These are phyloP conservation scores for Plantago elongata DNA, from an alignment of 257 asterid genomes.

Conservation along the genomic window DNA sequence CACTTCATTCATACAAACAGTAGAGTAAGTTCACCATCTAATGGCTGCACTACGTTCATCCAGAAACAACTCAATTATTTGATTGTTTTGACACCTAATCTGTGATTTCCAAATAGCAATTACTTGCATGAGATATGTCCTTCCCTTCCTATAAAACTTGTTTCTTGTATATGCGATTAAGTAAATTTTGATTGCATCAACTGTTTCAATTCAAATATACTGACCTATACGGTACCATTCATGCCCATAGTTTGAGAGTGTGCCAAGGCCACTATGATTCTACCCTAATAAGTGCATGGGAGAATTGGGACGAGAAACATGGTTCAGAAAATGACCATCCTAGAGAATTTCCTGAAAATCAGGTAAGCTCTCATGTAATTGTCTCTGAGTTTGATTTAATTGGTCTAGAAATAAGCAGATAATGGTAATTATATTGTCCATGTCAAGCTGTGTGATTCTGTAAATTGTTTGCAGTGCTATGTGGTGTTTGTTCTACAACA, in stretches of 20 bases:
- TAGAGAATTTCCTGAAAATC: conserved; percentile 64
- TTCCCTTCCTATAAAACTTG: background rate
- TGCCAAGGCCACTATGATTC: conserved; percentile 83
- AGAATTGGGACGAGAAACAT: conserved; percentile 75
- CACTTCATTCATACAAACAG: conserved; percentile 68
- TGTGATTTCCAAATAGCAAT: conserved; percentile 3
- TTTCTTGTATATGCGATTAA: no score
- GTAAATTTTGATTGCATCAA: background rate
- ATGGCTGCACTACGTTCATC: no score
- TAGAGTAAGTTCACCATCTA: conserved; percentile 49
- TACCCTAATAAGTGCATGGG: conserved; percentile 83
- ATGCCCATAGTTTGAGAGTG: conserved; percentile 61
- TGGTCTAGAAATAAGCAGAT: conserved; percentile 2
- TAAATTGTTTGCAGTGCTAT: conserved; percentile 49
- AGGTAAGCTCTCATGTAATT: conserved; percentile 39
- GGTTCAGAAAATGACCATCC: conserved; percentile 92
- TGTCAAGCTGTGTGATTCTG: background rate
- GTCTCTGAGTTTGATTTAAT: conserved; percentile 6
- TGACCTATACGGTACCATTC: conserved; percentile 18
- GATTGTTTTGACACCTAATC: background rate
- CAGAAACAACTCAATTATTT: no score
- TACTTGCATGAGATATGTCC: background rate
- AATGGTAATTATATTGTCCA: conserved; percentile 7
- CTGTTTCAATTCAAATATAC: background rate
- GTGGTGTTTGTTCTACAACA: conserved; percentile 89